Conservation (phyloP, 768 basidiomycete species). For the Xerocomus brunneocitrinus region DNA sequence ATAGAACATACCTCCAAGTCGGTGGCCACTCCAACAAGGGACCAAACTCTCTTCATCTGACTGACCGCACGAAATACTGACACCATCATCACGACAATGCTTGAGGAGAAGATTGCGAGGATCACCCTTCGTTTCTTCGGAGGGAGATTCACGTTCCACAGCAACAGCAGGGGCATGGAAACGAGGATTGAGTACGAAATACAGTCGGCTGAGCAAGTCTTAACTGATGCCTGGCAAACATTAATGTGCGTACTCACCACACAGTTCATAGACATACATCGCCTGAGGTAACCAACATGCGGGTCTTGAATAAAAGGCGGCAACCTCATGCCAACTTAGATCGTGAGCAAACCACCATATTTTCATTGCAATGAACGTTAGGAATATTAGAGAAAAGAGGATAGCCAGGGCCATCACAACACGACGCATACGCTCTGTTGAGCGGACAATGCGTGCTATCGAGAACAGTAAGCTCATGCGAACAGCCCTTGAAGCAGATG, state of each 20-base stretch:
- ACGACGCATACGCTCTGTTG: slow-evolving; percentile 4
- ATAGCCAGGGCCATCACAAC: slow-evolving; percentile 5
- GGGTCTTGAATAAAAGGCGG: background rate
- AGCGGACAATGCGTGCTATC: slow-evolving; percentile 17
- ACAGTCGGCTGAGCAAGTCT: slow-evolving; percentile 18
- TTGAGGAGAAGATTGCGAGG: slow-evolving; percentile 9
- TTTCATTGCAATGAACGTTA: slow-evolving; percentile 3
- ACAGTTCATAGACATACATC: slow-evolving; percentile 10
- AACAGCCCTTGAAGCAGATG: slow-evolving; percentile 12
- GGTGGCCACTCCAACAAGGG: slow-evolving; percentile 7
- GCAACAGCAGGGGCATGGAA: slow-evolving; percentile 6
- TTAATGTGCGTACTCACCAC: slow-evolving; percentile 10
- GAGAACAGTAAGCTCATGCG: slow-evolving; percentile 22
- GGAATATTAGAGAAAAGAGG: slow-evolving; percentile 10
- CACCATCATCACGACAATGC: slow-evolving; percentile 7
- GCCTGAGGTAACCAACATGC: slow-evolving; percentile 1
- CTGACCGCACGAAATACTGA: slow-evolving; percentile 12
- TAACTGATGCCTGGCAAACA: background rate
- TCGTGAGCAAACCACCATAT: slow-evolving; percentile 10
- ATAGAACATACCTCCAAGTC: slow-evolving; percentile 13
- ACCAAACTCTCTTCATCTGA: slow-evolving; percentile 7
- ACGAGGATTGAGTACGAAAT: slow-evolving; percentile 18
- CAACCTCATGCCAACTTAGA: slow-evolving; percentile 4
- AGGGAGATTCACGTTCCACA: slow-evolving; percentile 12
- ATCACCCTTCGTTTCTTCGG: slow-evolving; percentile 14